phyloP scores from a whole-genome alignment of 768 basidiomycete genomes.

The Suillus decipiens region DNA sequence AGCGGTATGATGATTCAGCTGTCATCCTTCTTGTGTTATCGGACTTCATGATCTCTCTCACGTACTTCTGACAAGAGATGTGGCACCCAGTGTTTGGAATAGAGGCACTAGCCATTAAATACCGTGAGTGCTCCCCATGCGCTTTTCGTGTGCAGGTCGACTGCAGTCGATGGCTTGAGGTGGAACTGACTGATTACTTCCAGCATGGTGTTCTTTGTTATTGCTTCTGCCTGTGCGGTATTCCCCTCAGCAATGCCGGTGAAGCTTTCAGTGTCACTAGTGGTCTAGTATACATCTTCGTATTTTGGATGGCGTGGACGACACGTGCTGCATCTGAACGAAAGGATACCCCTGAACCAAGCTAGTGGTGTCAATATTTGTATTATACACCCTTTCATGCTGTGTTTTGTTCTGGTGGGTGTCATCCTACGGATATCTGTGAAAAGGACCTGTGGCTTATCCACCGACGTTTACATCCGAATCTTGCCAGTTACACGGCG shows the following conservation, averaged over 20 bases:
- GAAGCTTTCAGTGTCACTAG: not conserved
- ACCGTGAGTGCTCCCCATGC: too few relatives aligned
- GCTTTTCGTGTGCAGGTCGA: constrained; percentile 35
- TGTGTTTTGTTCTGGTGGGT: not conserved
- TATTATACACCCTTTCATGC: not conserved
- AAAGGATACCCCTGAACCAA: not conserved
- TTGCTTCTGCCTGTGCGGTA: not conserved
- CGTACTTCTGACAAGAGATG: too few relatives aligned
- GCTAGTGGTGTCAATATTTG: not conserved
- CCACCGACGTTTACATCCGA: not conserved
- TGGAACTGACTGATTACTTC: not conserved
- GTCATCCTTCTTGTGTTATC: not conserved
- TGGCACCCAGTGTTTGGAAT: too few relatives aligned
- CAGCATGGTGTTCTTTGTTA: not conserved
- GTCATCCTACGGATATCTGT: not conserved
- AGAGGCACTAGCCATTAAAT: too few relatives aligned
- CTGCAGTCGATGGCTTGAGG: not conserved
- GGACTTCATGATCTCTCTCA: constrained; percentile 1
- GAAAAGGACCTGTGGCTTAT: not conserved
- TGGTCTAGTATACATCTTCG: not conserved
- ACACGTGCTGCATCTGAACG: not conserved
- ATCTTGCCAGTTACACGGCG: too few relatives aligned
- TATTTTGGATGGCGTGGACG: not conserved
- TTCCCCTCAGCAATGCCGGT: not conserved
- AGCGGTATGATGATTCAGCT: constrained; percentile 27